Conservation (phyloP, 2,329 filamentous ascomycete genomes). For the Apiospora kogelbergensis region DNA sequence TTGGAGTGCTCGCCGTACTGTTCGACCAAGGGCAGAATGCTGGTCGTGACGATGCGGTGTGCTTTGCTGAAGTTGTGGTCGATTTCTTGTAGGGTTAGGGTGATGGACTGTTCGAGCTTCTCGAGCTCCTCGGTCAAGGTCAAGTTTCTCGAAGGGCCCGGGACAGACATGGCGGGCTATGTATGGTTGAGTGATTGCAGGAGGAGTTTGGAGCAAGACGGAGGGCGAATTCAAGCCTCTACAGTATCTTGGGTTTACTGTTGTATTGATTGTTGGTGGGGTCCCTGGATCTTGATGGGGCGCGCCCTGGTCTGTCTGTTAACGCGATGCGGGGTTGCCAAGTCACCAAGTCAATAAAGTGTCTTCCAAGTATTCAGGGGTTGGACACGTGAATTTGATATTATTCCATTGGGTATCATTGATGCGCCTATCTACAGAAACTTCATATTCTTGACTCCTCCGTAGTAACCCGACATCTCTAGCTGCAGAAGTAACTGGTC, state of each 20-base stretch:
- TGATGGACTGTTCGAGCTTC: constrained; percentile 94
- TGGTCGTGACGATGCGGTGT: constrained; percentile 92
- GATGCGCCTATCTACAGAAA: constrained; percentile 19
- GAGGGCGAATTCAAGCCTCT: background rate
- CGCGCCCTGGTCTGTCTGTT: background rate
- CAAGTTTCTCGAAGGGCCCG: constrained; percentile 54
- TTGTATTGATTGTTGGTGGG: background rate
- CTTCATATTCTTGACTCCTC: constrained; percentile 18
- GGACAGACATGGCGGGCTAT: constrained; percentile 45
- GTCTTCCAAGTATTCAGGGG: background rate
- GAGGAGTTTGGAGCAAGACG: background rate
- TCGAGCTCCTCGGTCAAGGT: constrained; percentile 94
- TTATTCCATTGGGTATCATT: constrained; percentile 8
- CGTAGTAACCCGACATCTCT: constrained; percentile 71
- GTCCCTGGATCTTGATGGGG: background rate
- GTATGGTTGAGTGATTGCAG: background rate
- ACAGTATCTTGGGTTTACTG: background rate
- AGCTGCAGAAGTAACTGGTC: constrained; percentile 67
- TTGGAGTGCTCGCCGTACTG: constrained; percentile 93
- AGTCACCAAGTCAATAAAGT: constrained; percentile 7
- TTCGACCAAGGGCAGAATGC: constrained; percentile 89
- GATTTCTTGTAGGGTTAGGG: constrained; percentile 95
- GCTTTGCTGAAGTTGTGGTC: constrained; percentile 98
- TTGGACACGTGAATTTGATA: background rate
- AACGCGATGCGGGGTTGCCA: constrained; percentile 5